These are phyloP conservation scores for Nannochloris sp. DNA, from an alignment of 139 green algal genomes.

Conservation along the genomic window DNA sequence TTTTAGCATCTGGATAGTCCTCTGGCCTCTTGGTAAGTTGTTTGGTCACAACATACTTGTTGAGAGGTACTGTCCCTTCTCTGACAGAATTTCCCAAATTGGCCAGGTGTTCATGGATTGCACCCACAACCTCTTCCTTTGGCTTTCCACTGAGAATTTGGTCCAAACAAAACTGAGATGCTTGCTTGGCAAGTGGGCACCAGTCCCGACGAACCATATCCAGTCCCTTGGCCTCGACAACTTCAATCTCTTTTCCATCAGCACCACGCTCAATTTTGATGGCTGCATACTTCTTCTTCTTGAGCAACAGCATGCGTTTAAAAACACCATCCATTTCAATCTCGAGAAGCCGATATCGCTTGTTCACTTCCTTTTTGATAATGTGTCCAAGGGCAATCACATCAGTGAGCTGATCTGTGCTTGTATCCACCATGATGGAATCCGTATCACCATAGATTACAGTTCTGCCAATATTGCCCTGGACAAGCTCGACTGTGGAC, in stretches of 20 bases:
- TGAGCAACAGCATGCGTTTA: slow-evolving; percentile 93
- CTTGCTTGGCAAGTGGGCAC: slow-evolving; percentile 85
- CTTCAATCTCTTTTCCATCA: slow-evolving; percentile 36
- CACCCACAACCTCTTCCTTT: slow-evolving; percentile 78
- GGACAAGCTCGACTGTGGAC: slow-evolving; percentile 88
- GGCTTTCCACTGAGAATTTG: slow-evolving; percentile 68
- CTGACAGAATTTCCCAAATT: slow-evolving; percentile 33
- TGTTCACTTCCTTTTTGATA: slow-evolving; percentile 67
- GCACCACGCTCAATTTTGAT: slow-evolving; percentile 66
- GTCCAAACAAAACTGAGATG: slow-evolving; percentile 68
- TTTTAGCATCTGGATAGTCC: slow-evolving; percentile 91
- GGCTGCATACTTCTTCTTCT: slow-evolving; percentile 99
- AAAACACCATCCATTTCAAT: slow-evolving; percentile 96
- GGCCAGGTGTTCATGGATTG: slow-evolving; percentile 73
- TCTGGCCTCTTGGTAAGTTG: slow-evolving; percentile 88
- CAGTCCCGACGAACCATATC: slow-evolving; percentile 98
- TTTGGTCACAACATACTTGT: slow-evolving; percentile 95
- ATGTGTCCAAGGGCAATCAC: slow-evolving; percentile 50
- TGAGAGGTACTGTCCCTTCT: slow-evolving; percentile 51
- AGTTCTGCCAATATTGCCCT: slow-evolving; percentile 56
- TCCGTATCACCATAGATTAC: slow-evolving; percentile 98
- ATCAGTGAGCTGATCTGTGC: slow-evolving; percentile 46
- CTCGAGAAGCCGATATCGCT: slow-evolving; percentile 84
- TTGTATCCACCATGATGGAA: slow-evolving; percentile 93
- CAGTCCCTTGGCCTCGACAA: slow-evolving; percentile 89